phyloP scores from a whole-genome alignment of 2,329 filamentous ascomycete species.

The Colletotrichum somersetense region DNA sequence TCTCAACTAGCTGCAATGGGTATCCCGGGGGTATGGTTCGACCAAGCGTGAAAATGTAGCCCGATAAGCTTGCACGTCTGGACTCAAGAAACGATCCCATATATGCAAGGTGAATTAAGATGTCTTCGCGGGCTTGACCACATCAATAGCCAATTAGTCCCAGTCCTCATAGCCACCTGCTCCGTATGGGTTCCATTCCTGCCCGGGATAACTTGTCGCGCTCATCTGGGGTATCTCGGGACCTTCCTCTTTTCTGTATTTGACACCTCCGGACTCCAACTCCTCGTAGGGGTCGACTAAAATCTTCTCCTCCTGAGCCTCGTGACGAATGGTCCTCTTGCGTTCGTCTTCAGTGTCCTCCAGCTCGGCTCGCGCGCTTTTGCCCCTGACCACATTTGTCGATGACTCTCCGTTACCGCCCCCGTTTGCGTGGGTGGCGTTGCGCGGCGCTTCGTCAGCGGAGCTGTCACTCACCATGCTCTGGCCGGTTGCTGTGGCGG shows the following conservation, averaged over 20 bases:
- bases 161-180: conserved; percentile 38
- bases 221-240: conserved; percentile 70
- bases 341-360: conserved; percentile 59
- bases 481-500: conserved; percentile 35
- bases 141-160: conserved; percentile 10
- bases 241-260: conserved; percentile 54
- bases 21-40: conserved; percentile 3
- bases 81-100: not conserved
- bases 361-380: conserved; percentile 51
- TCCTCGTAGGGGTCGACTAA: conserved; percentile 52
- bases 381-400: conserved; percentile 37
- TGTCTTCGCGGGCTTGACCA: not conserved
- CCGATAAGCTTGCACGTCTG: not conserved
- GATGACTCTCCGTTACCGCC: conserved; percentile 23
- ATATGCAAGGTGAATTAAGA: not conserved
- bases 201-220: conserved; percentile 76
- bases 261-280: conserved; percentile 45
- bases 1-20: not conserved
- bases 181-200: conserved; percentile 75
- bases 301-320: conserved; percentile 68
- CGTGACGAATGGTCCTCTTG: conserved; percentile 58
- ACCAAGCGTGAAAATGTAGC: not conserved
- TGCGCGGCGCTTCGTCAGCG: conserved; percentile 37
- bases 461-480: conserved; percentile 39
- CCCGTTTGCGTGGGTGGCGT: conserved; percentile 41